Percentiles rank a stretch among this genome's conserved stretches.
phyloP scores from a whole-genome alignment of 2,329 filamentous ascomycete species.

The Hymenoscyphus occultus region DNA sequence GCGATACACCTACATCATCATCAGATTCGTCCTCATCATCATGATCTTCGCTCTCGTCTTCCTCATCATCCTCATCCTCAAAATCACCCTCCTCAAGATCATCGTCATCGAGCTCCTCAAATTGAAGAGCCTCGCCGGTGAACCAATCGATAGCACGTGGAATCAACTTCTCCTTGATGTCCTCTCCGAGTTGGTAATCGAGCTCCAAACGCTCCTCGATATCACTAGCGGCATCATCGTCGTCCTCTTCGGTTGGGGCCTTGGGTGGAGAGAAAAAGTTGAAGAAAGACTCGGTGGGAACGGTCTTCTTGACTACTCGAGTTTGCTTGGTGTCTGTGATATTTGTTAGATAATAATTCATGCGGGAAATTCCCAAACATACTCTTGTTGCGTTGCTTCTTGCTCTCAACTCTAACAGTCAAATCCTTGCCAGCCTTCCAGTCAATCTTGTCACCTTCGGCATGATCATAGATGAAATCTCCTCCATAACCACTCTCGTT shows the following conservation, averaged over 20 bases:
- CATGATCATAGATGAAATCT: slow-evolving; percentile 99
- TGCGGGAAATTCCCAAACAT: slow-evolving; percentile 38
- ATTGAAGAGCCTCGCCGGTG: slow-evolving; percentile 94
- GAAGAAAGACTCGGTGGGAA: slow-evolving; percentile 95
- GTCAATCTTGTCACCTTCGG: slow-evolving; percentile 95
- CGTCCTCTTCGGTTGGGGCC: slow-evolving; percentile 70
- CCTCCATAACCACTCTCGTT: slow-evolving; percentile 98
- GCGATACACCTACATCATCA: slow-evolving; percentile 62
- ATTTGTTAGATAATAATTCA: neutral
- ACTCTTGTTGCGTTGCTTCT: slow-evolving; percentile 99
- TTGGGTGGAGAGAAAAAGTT: slow-evolving; percentile 93
- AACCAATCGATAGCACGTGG: slow-evolving; percentile 99
- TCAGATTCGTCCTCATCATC: slow-evolving; percentile 76
- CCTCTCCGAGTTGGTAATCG: slow-evolving; percentile 97
- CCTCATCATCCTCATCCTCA: slow-evolving; percentile 83
- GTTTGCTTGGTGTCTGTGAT: slow-evolving; percentile 93
- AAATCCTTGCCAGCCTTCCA: slow-evolving; percentile 94
- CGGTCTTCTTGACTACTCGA: slow-evolving; percentile 97
- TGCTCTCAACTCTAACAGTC: slow-evolving; percentile 93
- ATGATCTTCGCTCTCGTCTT: slow-evolving; percentile 80
- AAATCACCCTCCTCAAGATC: slow-evolving; percentile 80
- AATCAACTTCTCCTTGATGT: slow-evolving; percentile 99
- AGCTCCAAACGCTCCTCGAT: slow-evolving; percentile 97
- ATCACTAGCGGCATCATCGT: slow-evolving; percentile 75
- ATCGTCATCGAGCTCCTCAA: slow-evolving; percentile 79